Evolutionary conservation across 352 stramenopile genomes (phyloP), one percentile per base, ranked within the genome.

Genomic region (Pythium volutum): DNA sequence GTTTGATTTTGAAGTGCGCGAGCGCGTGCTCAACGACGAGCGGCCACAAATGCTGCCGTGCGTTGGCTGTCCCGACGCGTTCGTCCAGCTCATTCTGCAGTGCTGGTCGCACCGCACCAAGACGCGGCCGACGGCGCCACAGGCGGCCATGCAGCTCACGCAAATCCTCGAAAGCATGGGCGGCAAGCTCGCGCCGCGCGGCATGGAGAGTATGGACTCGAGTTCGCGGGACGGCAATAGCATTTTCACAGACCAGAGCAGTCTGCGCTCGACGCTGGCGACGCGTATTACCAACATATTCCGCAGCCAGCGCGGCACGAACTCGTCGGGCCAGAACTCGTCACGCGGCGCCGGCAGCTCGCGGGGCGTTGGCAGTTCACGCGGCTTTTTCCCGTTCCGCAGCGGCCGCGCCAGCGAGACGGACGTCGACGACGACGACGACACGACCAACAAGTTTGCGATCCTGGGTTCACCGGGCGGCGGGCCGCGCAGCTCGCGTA

Each of bases 261-360:
- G 67, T 34, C 31, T 53, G 0, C 76, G 72, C 16, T 79, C 77
- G 2, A 84, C 74, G 29, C 59, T 84, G 20, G 72, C 70, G 0
- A 55, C 71, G 48, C 79, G 81, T n/a, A 73, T 91, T 49, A 88
- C 79, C 27, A 89, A 82, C 67, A 66, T 91, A 31, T 81, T 91
- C 47, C 76, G 79, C 9, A 63, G 46, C 53, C 34, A 52, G 16
- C 46, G 61, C 10, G 36, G 29, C 22, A 67, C 55, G 27, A 48
- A 54, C 2, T 51, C 55, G 27, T 59, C 74, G 59, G 23, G 27
- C 16, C 25, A 60, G 29, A 59, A 55, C 41, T 56, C 51, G 26
- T 62, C 55, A 2, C 47, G 45, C 9, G 61, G 36, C 11, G 46
- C 58, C 0, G 53, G 53, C 39, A 64, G 49, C 39, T 69, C 62